phyloP scores from a whole-genome alignment of 805 yeast species.

The Candida railenensis region DNA sequence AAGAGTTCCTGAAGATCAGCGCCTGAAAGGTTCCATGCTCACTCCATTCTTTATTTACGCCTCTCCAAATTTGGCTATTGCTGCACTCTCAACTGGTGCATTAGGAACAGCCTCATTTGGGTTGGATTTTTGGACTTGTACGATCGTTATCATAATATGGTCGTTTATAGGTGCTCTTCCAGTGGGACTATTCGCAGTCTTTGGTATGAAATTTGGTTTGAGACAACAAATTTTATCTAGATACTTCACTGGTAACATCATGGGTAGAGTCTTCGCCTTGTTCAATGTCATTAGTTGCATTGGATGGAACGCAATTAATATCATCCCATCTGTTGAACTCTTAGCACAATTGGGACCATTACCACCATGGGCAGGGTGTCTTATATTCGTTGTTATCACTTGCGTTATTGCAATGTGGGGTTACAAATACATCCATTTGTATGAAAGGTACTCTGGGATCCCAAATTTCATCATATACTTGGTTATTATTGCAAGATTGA shows the following conservation, averaged over 20 bases:
- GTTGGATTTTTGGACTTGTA: constrained; percentile 32
- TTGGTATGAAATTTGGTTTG: constrained; percentile 40
- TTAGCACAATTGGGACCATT: constrained; percentile 24
- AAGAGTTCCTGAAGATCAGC: constrained; percentile 24
- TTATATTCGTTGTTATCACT: constrained; percentile 30
- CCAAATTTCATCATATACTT: constrained; percentile 29
- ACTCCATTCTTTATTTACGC: constrained; percentile 25
- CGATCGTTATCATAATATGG: constrained; percentile 31
- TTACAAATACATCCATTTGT: constrained; percentile 27
- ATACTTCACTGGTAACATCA: constrained; percentile 29
- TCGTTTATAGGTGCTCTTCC: constrained; percentile 34
- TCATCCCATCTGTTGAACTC: constrained; percentile 29
- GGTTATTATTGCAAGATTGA: constrained; percentile 26
- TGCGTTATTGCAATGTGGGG: constrained; percentile 30
- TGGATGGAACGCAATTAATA: constrained; percentile 35
- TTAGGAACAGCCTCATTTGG: constrained; percentile 32
- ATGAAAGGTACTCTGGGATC: constrained; percentile 32
- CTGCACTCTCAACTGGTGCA: constrained; percentile 37
- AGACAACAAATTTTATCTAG: constrained; percentile 34
- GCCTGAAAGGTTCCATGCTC: constrained; percentile 15
- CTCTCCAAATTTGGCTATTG: constrained; percentile 34
- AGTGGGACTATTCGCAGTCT: constrained; percentile 36
- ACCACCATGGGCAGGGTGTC: constrained; percentile 36
- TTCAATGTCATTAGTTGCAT: constrained; percentile 28
- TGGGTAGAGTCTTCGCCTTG: constrained; percentile 28